Evolutionary conservation across 1,139 yeast genomes (phyloP), one percentile per base, ranked within the genome.

Genomic region (Nadsonia starkeyi-henricii): DNA sequence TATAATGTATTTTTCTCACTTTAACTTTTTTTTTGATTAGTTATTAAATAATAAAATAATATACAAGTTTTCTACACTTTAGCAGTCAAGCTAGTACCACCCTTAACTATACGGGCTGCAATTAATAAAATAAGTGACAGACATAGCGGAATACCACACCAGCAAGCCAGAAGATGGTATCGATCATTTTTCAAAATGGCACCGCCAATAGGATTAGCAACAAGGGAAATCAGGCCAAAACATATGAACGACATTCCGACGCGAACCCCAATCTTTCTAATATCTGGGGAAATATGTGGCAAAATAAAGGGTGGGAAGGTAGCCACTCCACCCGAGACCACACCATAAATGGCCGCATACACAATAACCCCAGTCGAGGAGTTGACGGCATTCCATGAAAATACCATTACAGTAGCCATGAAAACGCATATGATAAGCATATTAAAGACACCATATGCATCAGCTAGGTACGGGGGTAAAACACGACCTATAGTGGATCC

Each of bases 401-500:
- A 43, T 2, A 46, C 39, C 13, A 42, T 30, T 5, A 46, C 28
- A 1, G 45, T 43, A 5, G 61, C 50, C 9, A 61, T 41, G 18
- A 56, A 42, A 2, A 59, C 55, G 30, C 57, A 65, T 1, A 69
- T 65, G 5, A 68, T 55, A 3, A 72, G 53, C 9, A 70, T 59
- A 46, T 77, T 75, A 41, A 73, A 55, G 15, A 26, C 28, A 0
- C 81, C 81, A 43, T 64, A 51, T 28, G 56, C 59, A 57, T 76
- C 80, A 1, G 75, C 73, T 13, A 71, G 8, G 41, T 63, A 57
- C 1, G 78, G 78, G 2, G 78, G 73, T 0, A 71, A 18, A 0
- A 77, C 64, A 42, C 81, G 62, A 2, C 79, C 79, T n/a, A 73
- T 51, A 43, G 69, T 65, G 8, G 72, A 63, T 58, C 67, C 65